A percentile compares a stretch with the other conserved stretches of the same genome.
Conservation (phyloP, 192 early-diverging fungal species). For the Coemansia biformis region DNA sequence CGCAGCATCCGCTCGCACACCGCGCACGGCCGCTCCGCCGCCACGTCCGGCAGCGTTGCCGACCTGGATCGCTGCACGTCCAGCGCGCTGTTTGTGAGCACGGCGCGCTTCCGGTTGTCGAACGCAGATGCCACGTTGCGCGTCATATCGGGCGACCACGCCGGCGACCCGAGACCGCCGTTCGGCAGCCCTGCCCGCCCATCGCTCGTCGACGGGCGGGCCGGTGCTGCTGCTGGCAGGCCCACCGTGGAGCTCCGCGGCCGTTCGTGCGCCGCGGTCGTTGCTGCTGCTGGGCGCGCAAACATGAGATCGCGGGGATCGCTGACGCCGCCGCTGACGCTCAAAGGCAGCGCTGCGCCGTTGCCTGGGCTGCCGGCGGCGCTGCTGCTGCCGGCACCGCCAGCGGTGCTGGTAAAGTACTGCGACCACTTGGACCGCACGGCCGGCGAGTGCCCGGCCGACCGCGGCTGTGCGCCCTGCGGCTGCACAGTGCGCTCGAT, state of each 20-base stretch:
- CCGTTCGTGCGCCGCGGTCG: too few relatives aligned
- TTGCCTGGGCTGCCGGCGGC: too few relatives aligned
- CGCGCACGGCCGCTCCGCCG: conserved; percentile 17
- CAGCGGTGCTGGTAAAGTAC: conserved; percentile 45
- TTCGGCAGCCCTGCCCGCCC: too few relatives aligned
- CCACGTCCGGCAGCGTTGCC: conserved; percentile 33
- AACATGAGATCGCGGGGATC: too few relatives aligned
- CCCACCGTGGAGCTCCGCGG: conserved; percentile 3
- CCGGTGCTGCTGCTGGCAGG: background rate
- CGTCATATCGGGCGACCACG: too few relatives aligned
- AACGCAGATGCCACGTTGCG: too few relatives aligned
- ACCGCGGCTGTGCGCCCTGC: conserved; percentile 5
- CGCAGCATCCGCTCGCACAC: conserved; percentile 29
- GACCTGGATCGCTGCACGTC: conserved; percentile 31
- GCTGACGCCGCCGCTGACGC: conserved; percentile 9
- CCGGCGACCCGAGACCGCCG: too few relatives aligned
- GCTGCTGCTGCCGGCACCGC: too few relatives aligned
- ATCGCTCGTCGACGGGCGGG: conserved; percentile 2
- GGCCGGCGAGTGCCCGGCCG: conserved; percentile 2
- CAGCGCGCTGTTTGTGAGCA: background rate
- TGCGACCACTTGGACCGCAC: conserved; percentile 43
- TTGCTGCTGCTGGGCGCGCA: too few relatives aligned
- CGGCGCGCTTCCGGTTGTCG: too few relatives aligned
- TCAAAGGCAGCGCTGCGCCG: too few relatives aligned
- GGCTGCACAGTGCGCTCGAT: conserved; percentile 33